Base-by-base conservation (phyloP, 306 rosid species). In the Lathyrus sativus region DNA sequence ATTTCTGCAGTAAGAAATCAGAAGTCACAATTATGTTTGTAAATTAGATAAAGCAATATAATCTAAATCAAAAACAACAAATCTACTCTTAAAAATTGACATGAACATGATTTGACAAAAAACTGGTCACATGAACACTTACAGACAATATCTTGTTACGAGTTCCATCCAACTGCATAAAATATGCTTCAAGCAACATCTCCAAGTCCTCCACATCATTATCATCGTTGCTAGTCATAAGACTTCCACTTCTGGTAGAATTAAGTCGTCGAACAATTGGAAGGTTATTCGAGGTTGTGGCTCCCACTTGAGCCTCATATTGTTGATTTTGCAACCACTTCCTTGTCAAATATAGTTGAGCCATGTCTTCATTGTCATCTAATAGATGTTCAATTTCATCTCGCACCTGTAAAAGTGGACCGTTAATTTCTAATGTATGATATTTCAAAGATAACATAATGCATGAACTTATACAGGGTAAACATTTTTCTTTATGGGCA, bases 181-280 rank as follows among this genome's bases (percentile, higher is more conserved):
- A 95, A 76, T 95, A 95, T 43, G 97, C 99, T 84, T 95, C 99
- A 31, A 95, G 97, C 88, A 95, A 77, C 99, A 95, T 95, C 81
- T 95, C 97, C 68, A 90, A 82, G 80, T 95, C 99, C 82, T 95
- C 99, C 29, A 95, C 97, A 24, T 87, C 95, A 48, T 83, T 81
- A 67, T 85, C 90, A 74, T 82, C 86, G 71, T 78, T 85, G 81
- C 92, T 87, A 55, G 89, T 81, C 48, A 78, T 78, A 77, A 87
- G 53, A 76, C 97, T 93, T 77, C 78, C 89, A 11, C 97, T 93
- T 76, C 83, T 85, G 44, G 39, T 72, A 72, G 96, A 93, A 76
- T 84, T 43, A 71, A 78, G 73, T 43, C 84, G 91, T 28, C 48
- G 92, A 61, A 92, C 84, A 74, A 70, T 73, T 57, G 81, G 53